phyloP scores from a whole-genome alignment of 2,329 filamentous ascomycete species.

The Neocucurbitaria cava region DNA sequence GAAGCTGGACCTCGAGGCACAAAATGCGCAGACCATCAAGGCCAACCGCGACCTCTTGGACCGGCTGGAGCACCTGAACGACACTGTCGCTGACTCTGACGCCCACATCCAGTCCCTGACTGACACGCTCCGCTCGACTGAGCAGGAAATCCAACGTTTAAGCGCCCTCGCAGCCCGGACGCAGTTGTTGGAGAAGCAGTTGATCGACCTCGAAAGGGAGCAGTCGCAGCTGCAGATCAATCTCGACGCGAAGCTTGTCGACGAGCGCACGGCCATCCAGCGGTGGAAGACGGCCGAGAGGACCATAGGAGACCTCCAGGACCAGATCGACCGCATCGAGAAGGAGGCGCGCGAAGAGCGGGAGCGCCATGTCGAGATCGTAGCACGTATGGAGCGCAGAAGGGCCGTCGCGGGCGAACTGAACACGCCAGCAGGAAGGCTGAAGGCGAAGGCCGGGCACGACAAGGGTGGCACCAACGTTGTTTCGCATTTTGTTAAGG shows the following conservation, averaged over 20 bases:
- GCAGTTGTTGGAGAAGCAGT: slow-evolving; percentile 78
- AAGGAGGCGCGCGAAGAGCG: slow-evolving; percentile 80
- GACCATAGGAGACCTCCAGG: slow-evolving; percentile 78
- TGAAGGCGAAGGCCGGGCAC: slow-evolving; percentile 73
- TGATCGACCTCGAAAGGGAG: slow-evolving; percentile 80
- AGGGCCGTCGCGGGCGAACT: slow-evolving; percentile 83
- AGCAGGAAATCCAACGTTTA: slow-evolving; percentile 77
- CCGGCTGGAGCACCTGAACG: slow-evolving; percentile 85
- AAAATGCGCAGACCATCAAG: slow-evolving; percentile 78
- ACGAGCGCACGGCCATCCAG: slow-evolving; percentile 78
- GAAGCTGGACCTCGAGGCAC: slow-evolving; percentile 72
- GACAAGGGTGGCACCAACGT: slow-evolving; percentile 70
- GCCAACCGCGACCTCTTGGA: slow-evolving; percentile 84
- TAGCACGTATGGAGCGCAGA: slow-evolving; percentile 83
- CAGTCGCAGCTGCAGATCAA: slow-evolving; percentile 75
- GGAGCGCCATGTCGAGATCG: slow-evolving; percentile 79
- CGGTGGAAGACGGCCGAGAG: slow-evolving; percentile 87
- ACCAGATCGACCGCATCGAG: slow-evolving; percentile 89
- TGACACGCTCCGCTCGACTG: slow-evolving; percentile 76
- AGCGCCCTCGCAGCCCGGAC: slow-evolving; percentile 77
- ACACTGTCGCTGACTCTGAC: slow-evolving; percentile 79
- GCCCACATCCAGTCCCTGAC: slow-evolving; percentile 78
- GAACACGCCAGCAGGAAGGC: slow-evolving; percentile 76
- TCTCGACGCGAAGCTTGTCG: slow-evolving; percentile 71
- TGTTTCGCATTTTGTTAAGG: slow-evolving; percentile 95